Evolutionary conservation across 108 stramenopile genomes (phyloP), one percentile per base, ranked within the genome.

Genomic region (Skeletonema potamos): DNA sequence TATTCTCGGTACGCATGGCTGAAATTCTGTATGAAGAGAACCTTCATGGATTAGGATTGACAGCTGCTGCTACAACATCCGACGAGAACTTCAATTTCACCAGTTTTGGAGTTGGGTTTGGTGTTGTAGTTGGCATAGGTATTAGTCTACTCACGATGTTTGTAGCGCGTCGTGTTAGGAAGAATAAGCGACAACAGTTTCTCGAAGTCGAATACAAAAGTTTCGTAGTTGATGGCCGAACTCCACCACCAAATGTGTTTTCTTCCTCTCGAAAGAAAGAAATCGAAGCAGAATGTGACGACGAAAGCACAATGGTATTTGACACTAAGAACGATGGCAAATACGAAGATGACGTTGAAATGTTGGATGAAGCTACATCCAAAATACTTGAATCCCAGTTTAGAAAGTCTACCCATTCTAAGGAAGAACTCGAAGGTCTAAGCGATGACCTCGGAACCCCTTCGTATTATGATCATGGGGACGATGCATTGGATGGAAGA

Each of bases 311-410:
- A 15, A 20, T 33, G 41, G 9, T 62, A n/a, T 15, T 54, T 9
- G 24, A 22, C 4, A 34, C 26, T 18, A 26, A 64, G 22, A 28
- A 28, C 33, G 26, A 43, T 20, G 36, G 1, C 12, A 57, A 58
- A 37, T 2, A 62, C 8, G 67, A 62, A 24, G 28, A 55, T 22
- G 54, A 34, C 39, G 74, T 75, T 9, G 74, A 75, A 67, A 67
- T 67, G 34, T 60, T 75, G 22, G 74, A 75, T 48, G 54, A 51
- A 41, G 74, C 62, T 12, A 55, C 66, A 26, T 75, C 66, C 24
- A 34, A 36, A 29, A 75, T 68, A 26, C 59, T 75, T 36, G 74
- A 75, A 39, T 66, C 70, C 12, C 44, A 54, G 33, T 71, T 71
- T 22, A 48, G 48, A 6, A 22, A 17, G 39, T 22, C 48, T 8